These are phyloP conservation scores for Aplosporella prunicola DNA, from an alignment of 2,329 filamentous ascomycete species.

Conservation along the genomic window DNA sequence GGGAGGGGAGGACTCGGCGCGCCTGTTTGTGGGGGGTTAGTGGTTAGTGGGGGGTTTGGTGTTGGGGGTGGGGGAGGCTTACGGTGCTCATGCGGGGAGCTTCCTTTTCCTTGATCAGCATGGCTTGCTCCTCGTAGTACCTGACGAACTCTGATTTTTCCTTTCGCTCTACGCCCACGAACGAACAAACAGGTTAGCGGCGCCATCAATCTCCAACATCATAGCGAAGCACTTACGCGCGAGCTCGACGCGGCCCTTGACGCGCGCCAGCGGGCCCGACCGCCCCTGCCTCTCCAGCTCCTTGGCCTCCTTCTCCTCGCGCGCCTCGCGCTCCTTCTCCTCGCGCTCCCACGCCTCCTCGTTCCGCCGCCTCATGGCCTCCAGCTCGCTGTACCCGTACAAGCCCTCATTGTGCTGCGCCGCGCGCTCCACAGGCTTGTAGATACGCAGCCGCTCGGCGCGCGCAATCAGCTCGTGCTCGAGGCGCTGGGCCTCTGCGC, in stretches of 20 bases:
- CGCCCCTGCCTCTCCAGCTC: background rate
- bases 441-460: slow-evolving; percentile 20
- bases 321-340: slow-evolving; percentile 20
- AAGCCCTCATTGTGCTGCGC: slow-evolving; percentile 9
- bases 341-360: slow-evolving; percentile 24
- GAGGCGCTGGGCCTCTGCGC: slow-evolving; percentile 30
- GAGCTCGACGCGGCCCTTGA: slow-evolving; percentile 23
- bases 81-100: slow-evolving; percentile 25
- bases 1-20: slow-evolving; percentile 27
- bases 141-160: slow-evolving; percentile 20
- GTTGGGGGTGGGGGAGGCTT: slow-evolving; percentile 9
- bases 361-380: slow-evolving; percentile 21
- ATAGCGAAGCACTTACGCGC: slow-evolving; percentile 22
- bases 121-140: slow-evolving; percentile 19
- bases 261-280: slow-evolving; percentile 7
- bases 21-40: slow-evolving; percentile 14
- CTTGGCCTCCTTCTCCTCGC: slow-evolving; percentile 16
- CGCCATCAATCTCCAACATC: slow-evolving; percentile 21
- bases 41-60: background rate
- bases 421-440: slow-evolving; percentile 21
- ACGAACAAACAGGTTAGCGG: no score
- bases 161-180: slow-evolving; percentile 2
- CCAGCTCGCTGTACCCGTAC: slow-evolving; percentile 11
- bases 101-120: slow-evolving; percentile 20
- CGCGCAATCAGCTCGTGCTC: slow-evolving; percentile 23